A percentile compares a stretch with the other conserved stretches of the same genome.
phyloP scores from a whole-genome alignment of 768 basidiomycete genomes.

The Cystofilobasidium macerans region DNA sequence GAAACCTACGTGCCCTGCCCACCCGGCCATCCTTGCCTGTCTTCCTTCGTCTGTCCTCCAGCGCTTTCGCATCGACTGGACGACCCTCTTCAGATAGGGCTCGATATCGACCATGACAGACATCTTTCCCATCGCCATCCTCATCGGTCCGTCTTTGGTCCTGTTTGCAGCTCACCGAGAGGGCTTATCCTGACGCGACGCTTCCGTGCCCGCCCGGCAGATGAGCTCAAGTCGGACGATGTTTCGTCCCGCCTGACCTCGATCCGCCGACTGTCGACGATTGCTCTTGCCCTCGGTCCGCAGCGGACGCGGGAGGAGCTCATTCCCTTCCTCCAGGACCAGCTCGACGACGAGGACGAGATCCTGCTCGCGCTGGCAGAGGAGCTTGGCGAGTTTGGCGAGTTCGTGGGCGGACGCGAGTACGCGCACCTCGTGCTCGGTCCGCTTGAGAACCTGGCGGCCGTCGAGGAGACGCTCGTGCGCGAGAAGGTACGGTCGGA shows the following conservation, averaged over 20 bases:
- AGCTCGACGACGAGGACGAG: slow-evolving; percentile 99
- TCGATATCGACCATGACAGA: slow-evolving; percentile 21
- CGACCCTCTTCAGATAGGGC: background rate
- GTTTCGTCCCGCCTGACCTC: slow-evolving; percentile 90
- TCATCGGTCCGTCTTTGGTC: slow-evolving; percentile 22
- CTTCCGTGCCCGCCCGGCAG: background rate
- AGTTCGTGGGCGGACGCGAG: slow-evolving; percentile 84
- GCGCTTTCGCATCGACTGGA: background rate
- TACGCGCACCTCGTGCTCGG: slow-evolving; percentile 78
- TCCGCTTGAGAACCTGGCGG: slow-evolving; percentile 86
- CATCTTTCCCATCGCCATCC: slow-evolving; percentile 27
- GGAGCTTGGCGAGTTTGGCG: slow-evolving; percentile 69
- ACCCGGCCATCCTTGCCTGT: no score
- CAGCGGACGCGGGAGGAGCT: slow-evolving; percentile 92
- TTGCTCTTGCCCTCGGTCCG: slow-evolving; percentile 88
- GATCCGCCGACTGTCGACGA: slow-evolving; percentile 93
- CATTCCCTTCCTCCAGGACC: slow-evolving; percentile 92
- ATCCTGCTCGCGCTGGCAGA: slow-evolving; percentile 90
- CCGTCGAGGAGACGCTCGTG: slow-evolving; percentile 94
- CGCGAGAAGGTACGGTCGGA: slow-evolving; percentile 72
- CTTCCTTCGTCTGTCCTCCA: background rate
- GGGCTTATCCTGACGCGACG: no score
- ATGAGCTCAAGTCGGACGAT: slow-evolving; percentile 58
- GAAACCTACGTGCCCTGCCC: no score
- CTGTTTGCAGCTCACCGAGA: no score